Percentiles rank a stretch among this genome's conserved stretches.
Conservation (phyloP, 805 yeast species). For the Saccharomycopsis malanga region DNA sequence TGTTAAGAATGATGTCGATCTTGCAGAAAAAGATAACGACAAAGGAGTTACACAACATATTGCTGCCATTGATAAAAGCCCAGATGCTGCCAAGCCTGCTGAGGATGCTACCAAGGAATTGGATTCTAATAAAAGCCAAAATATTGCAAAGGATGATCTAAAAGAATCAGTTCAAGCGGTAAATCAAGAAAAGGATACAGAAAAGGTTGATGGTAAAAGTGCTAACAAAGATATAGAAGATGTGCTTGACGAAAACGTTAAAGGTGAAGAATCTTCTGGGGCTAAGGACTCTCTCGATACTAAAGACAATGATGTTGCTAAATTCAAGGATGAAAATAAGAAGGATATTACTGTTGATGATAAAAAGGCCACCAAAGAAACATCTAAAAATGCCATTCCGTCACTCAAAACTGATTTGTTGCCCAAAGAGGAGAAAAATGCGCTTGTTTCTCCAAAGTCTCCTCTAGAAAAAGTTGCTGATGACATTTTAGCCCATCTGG, state of each 20-base stretch:
- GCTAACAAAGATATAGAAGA: background rate
- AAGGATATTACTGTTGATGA: too few species aligned
- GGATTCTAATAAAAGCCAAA: background rate
- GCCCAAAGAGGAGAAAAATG: background rate
- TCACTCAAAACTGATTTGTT: background rate
- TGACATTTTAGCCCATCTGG: conserved; percentile 3
- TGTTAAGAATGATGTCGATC: background rate
- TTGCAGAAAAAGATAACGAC: background rate
- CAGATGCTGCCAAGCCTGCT: too few species aligned
- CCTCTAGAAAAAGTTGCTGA: conserved; percentile 17
- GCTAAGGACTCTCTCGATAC: too few species aligned
- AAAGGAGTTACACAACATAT: too few species aligned
- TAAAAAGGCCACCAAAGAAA: background rate
- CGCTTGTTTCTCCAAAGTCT: conserved; percentile 12
- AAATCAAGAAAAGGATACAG: background rate
- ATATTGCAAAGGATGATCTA: background rate
- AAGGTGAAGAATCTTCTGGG: too few species aligned
- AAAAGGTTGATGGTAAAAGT: background rate
- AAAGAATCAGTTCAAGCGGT: too few species aligned
- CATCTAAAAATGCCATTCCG: background rate
- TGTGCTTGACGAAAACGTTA: too few species aligned
- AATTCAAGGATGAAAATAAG: too few species aligned
- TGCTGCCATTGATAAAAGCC: too few species aligned
- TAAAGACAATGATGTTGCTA: background rate
- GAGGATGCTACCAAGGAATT: too few species aligned